phyloP scores from a whole-genome alignment of 1,139 yeast genomes.

The Yamadazyma blattariae region DNA sequence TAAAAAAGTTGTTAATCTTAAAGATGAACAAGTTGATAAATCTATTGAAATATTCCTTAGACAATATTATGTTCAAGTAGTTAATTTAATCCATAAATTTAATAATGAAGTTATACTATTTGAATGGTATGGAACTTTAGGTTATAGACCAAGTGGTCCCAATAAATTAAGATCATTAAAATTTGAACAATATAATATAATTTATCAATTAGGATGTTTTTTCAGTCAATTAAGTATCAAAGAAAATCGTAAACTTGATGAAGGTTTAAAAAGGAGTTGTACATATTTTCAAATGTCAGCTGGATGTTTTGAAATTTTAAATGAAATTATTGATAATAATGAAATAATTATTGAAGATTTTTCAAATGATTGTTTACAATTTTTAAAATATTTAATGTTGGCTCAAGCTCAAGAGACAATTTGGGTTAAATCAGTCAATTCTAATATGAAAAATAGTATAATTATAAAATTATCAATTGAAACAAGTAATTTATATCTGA shows the following conservation, averaged over 20 bases:
- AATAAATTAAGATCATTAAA: slow-evolving; percentile 42
- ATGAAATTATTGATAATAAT: slow-evolving; percentile 13
- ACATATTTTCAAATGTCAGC: slow-evolving; percentile 68
- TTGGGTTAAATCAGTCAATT: slow-evolving; percentile 70
- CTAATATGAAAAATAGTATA: slow-evolving; percentile 57
- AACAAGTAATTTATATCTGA: slow-evolving; percentile 54
- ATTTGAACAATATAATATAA: slow-evolving; percentile 60
- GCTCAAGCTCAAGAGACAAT: slow-evolving; percentile 89
- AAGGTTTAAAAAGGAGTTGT: slow-evolving; percentile 63
- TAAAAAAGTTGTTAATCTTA: slow-evolving; percentile 19
- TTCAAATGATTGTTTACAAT: slow-evolving; percentile 23
- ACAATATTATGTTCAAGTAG: slow-evolving; percentile 32
- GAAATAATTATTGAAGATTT: slow-evolving; percentile 20
- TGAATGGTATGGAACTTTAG: slow-evolving; percentile 71
- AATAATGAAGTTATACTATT: slow-evolving; percentile 49
- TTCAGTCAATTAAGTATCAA: slow-evolving; percentile 55
- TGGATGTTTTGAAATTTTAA: slow-evolving; percentile 54
- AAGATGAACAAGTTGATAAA: slow-evolving; percentile 18
- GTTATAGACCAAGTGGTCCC: slow-evolving; percentile 45
- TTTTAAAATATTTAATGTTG: slow-evolving; percentile 46
- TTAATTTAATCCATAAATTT: slow-evolving; percentile 33
- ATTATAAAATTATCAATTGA: slow-evolving; percentile 65
- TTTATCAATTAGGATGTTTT: slow-evolving; percentile 67
- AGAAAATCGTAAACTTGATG: slow-evolving; percentile 44
- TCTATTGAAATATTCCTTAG: slow-evolving; percentile 19